These are phyloP conservation scores for Hypoxylon rickii DNA, from an alignment of 495 filamentous ascomycete species.

Conservation along the genomic window DNA sequence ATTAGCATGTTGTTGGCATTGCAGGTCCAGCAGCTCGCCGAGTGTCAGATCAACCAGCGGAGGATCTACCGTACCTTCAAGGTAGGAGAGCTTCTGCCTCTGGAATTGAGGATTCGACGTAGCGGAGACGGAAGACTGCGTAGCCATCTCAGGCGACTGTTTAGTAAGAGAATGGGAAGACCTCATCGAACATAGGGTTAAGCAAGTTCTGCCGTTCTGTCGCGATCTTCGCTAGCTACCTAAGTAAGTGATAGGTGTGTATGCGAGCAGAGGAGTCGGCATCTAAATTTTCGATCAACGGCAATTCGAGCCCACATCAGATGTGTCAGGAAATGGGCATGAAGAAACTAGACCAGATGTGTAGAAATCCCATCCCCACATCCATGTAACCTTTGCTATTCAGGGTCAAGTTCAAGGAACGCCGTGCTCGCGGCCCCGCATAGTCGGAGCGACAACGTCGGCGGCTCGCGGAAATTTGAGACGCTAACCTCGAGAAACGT, in stretches of 20 bases:
- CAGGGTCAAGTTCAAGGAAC: neutral
- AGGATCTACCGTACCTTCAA: conserved; percentile 64
- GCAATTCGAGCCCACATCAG: neutral
- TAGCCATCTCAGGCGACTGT: conserved; percentile 21
- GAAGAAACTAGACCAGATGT: conserved; percentile 7
- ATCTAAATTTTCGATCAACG: neutral
- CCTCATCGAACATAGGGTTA: conserved; percentile 1
- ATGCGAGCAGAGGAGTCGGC: neutral
- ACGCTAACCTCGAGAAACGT: neutral
- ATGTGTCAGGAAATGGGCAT: neutral
- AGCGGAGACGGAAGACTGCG: conserved; percentile 15
- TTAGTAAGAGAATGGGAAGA: neutral
- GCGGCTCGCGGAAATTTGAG: neutral
- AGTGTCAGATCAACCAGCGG: conserved; percentile 64
- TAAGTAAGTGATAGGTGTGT: neutral
- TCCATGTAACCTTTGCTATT: conserved; percentile 8
- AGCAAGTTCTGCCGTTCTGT: neutral
- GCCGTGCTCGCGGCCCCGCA: neutral
- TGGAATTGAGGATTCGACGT: conserved; percentile 33
- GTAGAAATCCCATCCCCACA: conserved; percentile 12
- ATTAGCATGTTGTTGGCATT: conserved; percentile 62
- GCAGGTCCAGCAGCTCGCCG: conserved; percentile 63
- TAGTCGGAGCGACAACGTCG: neutral
- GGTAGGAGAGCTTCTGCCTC: conserved; percentile 52
- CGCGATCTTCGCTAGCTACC: conserved; percentile 1